Conservation (phyloP, 2,329 filamentous ascomycete genomes). For the Aurifilum marmelostoma region DNA sequence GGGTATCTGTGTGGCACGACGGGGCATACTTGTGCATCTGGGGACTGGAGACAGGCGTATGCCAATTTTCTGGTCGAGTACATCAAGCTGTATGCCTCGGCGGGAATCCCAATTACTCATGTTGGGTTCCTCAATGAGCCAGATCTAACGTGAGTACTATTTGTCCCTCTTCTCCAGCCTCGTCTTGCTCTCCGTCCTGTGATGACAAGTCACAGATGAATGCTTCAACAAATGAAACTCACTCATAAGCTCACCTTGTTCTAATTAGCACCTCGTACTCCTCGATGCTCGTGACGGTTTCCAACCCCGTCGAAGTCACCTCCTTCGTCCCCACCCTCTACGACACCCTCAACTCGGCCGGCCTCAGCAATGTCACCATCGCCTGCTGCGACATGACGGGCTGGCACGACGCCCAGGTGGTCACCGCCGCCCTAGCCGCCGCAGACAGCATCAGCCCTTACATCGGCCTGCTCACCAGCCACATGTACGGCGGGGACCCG, state of each 20-base stretch:
- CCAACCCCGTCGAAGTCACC: conserved; percentile 76
- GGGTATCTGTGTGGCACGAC: conserved; percentile 51
- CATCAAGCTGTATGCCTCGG: conserved; percentile 48
- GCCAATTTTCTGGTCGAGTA: conserved; percentile 53
- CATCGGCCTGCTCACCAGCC: conserved; percentile 43
- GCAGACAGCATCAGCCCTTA: conserved; percentile 27
- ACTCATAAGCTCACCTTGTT: neutral
- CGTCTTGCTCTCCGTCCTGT: too few relatives aligned
- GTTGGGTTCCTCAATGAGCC: conserved; percentile 54
- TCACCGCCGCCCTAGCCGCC: conserved; percentile 17
- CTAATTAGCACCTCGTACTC: conserved; percentile 42
- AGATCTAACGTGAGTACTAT: conserved; percentile 37
- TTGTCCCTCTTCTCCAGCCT: neutral
- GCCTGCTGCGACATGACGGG: conserved; percentile 45
- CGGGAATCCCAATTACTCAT: conserved; percentile 49
- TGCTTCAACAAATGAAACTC: neutral
- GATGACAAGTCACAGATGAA: neutral
- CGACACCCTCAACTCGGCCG: conserved; percentile 41
- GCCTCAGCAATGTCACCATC: conserved; percentile 39
- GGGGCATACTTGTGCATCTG: conserved; percentile 42
- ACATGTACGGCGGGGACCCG: conserved; percentile 47
- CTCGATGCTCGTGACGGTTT: conserved; percentile 68
- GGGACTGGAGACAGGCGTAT: conserved; percentile 53
- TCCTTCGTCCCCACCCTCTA: conserved; percentile 55
- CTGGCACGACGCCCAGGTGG: conserved; percentile 39